Evolutionary conservation across 2,329 filamentous ascomycete species (phyloP).

Genomic region (Alternaria arbusti): DNA sequence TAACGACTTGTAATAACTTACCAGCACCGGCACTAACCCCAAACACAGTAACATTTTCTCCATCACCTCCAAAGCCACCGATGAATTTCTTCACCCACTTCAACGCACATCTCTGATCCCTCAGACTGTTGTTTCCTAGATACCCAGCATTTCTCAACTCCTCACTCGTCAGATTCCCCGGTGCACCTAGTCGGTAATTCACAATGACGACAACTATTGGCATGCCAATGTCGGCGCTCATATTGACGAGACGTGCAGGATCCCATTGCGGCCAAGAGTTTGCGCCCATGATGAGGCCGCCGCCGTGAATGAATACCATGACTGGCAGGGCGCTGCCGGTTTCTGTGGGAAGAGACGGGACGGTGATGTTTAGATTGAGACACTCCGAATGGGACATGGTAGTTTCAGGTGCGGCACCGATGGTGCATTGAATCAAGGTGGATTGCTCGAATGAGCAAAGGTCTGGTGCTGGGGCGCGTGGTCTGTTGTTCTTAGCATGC

Average conservation of each 20-base stretch:
- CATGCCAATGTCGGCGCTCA: slow-evolving; percentile 48
- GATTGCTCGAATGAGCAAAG: slow-evolving; percentile 26
- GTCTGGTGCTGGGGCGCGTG: slow-evolving; percentile 22
- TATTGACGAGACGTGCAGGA: slow-evolving; percentile 51
- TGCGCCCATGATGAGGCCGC: slow-evolving; percentile 56
- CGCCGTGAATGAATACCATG: slow-evolving; percentile 60
- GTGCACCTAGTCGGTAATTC: slow-evolving; percentile 35
- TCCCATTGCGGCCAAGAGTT: slow-evolving; percentile 61
- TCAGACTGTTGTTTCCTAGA: slow-evolving; percentile 31
- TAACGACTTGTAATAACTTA: slow-evolving; percentile 19
- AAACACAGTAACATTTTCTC: slow-evolving; percentile 43
- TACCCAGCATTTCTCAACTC: slow-evolving; percentile 52
- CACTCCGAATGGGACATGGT: slow-evolving; percentile 56
- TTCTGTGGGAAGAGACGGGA: slow-evolving; percentile 38
- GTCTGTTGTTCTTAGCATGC: slow-evolving; percentile 9
- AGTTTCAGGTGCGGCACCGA: slow-evolving; percentile 14
- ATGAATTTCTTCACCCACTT: slow-evolving; percentile 45
- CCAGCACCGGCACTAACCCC: slow-evolving; percentile 57
- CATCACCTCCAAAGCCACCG: slow-evolving; percentile 43
- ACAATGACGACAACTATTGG: slow-evolving; percentile 52
- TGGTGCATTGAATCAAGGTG: slow-evolving; percentile 28
- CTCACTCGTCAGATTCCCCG: slow-evolving; percentile 50
- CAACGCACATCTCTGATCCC: slow-evolving; percentile 43
- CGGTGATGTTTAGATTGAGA: slow-evolving; percentile 59
- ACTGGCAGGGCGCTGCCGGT: slow-evolving; percentile 52